These are phyloP conservation scores for Globisporangium cylindrosporum DNA, from an alignment of 352 stramenopile genomes.

Conservation along the genomic window DNA sequence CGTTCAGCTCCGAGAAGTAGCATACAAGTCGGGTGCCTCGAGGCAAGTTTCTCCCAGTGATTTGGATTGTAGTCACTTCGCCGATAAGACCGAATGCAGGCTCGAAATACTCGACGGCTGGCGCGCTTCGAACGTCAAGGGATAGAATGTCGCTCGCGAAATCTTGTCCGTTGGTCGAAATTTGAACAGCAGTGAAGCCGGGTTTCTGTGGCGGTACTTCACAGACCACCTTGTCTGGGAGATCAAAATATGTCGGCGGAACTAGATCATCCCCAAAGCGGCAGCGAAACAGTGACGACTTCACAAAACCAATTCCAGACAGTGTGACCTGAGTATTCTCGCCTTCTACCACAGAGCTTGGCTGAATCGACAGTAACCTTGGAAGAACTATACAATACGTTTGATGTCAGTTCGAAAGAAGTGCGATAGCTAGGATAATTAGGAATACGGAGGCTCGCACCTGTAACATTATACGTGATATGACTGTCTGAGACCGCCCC, in stretches of 20 bases:
- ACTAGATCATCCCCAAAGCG: conserved; percentile 7
- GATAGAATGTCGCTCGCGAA: conserved; percentile 19
- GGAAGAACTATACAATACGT: conserved; percentile 10
- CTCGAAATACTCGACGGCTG: conserved; percentile 21
- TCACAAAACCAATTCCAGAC: conserved; percentile 9
- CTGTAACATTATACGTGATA: conserved; percentile 7
- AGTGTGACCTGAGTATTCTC: background rate
- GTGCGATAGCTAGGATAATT: background rate
- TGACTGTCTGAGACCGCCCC: background rate
- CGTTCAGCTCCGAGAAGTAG: conserved; percentile 14
- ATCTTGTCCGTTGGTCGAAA: conserved; percentile 45
- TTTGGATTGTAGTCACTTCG: conserved; percentile 16
- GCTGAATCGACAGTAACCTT: conserved; percentile 11
- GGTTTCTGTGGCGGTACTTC: conserved; percentile 6
- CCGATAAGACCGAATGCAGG: conserved; percentile 22
- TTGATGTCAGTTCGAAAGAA: background rate
- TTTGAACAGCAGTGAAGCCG: conserved; percentile 3
- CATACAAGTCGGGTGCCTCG: conserved; percentile 21
- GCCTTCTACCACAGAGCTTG: conserved; percentile 2
- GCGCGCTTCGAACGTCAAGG: conserved; percentile 17
- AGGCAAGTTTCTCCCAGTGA: conserved; percentile 31
- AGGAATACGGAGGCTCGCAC: background rate
- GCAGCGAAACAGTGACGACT: conserved; percentile 14
- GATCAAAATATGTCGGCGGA: background rate
- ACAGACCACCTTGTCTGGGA: conserved; percentile 1